Base-by-base conservation (phyloP, 2,329 filamentous ascomycete species). In the Phaeophleospora eucalypticola region DNA sequence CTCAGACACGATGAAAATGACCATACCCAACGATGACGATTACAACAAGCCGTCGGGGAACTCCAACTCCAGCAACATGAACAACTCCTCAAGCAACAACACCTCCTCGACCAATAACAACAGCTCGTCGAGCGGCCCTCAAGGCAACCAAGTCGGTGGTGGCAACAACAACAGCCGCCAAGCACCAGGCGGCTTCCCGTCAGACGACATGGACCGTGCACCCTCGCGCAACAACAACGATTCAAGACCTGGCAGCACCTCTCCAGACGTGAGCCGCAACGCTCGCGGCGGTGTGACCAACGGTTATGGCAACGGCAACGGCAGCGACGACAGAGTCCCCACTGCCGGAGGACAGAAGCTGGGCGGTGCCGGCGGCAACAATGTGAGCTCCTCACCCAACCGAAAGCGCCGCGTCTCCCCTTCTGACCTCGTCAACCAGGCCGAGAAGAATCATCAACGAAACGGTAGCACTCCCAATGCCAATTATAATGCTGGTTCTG, bases 1-100 rank as follows among this genome's bases (percentile, higher is more conserved):
- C 16, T 29, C 27, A 34, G 43, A 46, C 36, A 45, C 43, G n/a
- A 47, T 47, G 45, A 47, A 47, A 21, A 43, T 47, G 10, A 38
- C 45, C 33, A 20, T 34, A 8, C 20, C 39, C 10, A 19, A 16
- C 3, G 45, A 47, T 2, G 36, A 41, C 29, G 33, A 38, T 15
- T 34, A 46, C 33, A 38, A 36, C 33, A 36, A 37, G 8, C 24
- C 24, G 7, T 29, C 24, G 24, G 24, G 24, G n/a, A 33, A 33
- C 18, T 43, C 32, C n/a, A 38, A 36, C 36, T 38, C 35, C 21
- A 42, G 14, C 34, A 35, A 32, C 15, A 20, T 12, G 7, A 29
- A 29, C 24, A 29, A 29, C 24, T 7, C 24, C 24, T 32, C 40
- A 8, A 42, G 17, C 27, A 20, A 34, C 29, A 34, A 18, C 40